These are phyloP conservation scores for Purshia tridentata DNA, from an alignment of 306 rosid species.

Conservation along the genomic window DNA sequence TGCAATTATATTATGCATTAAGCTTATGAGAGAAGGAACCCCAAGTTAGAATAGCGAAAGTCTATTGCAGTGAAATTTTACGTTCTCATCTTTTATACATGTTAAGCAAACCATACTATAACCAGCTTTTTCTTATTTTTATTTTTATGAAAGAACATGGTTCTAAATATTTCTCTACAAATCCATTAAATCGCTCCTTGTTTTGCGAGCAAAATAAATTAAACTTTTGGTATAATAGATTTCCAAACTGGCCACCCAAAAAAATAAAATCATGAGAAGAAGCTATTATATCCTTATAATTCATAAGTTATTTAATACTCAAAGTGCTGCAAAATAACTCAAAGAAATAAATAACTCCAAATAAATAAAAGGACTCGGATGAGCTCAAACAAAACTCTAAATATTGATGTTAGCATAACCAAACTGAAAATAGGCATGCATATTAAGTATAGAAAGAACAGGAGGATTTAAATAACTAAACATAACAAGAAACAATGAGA, in stretches of 20 bases:
- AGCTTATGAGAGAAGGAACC: conserved; percentile 15
- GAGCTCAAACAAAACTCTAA: neutral
- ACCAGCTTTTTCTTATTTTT: neutral
- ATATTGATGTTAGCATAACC: neutral
- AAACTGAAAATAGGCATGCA: neutral
- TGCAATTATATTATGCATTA: conserved; percentile 35
- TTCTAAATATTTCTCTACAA: neutral
- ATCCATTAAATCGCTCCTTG: neutral
- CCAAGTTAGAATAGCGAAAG: neutral
- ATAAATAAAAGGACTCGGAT: neutral
- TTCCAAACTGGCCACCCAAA: neutral
- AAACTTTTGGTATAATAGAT: neutral
- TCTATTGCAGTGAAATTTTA: neutral
- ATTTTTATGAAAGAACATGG: neutral
- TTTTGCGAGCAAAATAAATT: neutral
- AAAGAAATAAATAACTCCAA: neutral
- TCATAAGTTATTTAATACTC: neutral
- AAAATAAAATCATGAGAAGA: neutral
- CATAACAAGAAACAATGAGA: neutral
- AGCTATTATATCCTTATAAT: neutral
- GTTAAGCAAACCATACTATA: neutral
- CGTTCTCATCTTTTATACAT: neutral
- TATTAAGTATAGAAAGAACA: no score
- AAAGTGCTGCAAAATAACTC: neutral
- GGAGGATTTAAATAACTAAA: no score